These are phyloP conservation scores for Tardiomyces blankii DNA, from an alignment of 1,139 yeast species.

Conservation along the genomic window DNA sequence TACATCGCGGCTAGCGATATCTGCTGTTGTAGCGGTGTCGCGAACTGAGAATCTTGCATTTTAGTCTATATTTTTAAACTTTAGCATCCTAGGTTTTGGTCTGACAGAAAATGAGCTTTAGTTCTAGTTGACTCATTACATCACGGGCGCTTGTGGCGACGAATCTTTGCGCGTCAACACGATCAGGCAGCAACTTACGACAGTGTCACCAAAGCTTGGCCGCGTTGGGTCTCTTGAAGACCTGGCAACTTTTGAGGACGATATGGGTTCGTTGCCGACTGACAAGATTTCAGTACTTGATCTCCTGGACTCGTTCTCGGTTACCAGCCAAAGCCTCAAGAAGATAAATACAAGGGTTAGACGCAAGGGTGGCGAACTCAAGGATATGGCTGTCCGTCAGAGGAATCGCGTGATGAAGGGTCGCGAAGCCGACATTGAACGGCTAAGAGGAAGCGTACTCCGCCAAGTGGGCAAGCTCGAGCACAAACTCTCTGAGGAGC, in stretches of 20 bases:
- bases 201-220: not conserved
- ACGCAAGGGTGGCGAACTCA: constrained; percentile 19
- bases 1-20: too few relatives aligned
- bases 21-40: too few relatives aligned
- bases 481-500: constrained; percentile 32
- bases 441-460: constrained; percentile 18
- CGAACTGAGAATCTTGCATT: too few relatives aligned
- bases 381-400: constrained; percentile 19
- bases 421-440: constrained; percentile 25
- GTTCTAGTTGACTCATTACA: too few relatives aligned
- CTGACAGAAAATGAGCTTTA: too few relatives aligned
- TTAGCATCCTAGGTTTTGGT: too few relatives aligned
- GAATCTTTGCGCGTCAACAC: too few relatives aligned
- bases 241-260: constrained; percentile 9
- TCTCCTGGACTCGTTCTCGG: constrained; percentile 24
- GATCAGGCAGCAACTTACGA: not conserved
- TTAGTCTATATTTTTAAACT: too few relatives aligned
- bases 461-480: constrained; percentile 46
- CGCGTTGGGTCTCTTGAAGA: not conserved
- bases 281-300: constrained; percentile 23
- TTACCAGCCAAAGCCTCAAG: constrained; percentile 18
- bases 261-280: constrained; percentile 9
- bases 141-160: too few relatives aligned
- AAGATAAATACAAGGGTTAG: constrained; percentile 18
- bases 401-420: constrained; percentile 17